phyloP scores from a whole-genome alignment of 2,329 filamentous ascomycete species.

The Hymenoscyphus scutula region DNA sequence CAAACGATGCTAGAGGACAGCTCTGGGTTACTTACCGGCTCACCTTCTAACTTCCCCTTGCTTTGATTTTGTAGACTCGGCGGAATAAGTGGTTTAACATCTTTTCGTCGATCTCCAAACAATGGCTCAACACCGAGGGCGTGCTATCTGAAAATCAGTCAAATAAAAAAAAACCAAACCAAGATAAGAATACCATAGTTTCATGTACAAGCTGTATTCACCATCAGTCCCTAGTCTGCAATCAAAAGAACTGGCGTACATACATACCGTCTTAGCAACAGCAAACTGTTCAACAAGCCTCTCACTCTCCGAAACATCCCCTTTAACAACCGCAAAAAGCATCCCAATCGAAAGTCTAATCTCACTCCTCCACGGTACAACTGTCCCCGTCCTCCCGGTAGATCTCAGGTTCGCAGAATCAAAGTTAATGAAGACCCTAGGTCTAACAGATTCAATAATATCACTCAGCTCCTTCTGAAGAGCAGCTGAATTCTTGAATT shows the following conservation, averaged over 20 bases:
- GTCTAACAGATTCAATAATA: neutral
- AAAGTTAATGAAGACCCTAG: neutral
- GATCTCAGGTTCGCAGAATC: neutral
- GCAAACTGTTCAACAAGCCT: neutral
- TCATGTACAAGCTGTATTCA: neutral
- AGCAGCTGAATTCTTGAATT: neutral
- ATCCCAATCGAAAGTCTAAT: neutral
- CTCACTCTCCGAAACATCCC: neutral
- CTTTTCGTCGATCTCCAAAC: neutral
- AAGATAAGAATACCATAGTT: neutral
- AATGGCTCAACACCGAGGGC: neutral
- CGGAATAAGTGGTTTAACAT: neutral
- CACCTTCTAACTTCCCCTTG: neutral
- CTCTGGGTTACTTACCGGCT: neutral
- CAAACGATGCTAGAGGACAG: neutral
- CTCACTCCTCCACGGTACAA: neutral
- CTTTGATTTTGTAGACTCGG: neutral
- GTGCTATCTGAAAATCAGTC: neutral
- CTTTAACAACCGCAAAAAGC: neutral
- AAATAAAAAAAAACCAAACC: neutral
- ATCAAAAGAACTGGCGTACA: neutral
- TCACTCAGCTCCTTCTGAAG: neutral
- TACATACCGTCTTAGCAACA: neutral
- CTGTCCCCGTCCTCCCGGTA: neutral
- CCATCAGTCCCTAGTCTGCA: neutral